Percentiles rank a stretch among this genome's conserved stretches.
These are phyloP conservation scores for Globisporangium perplexum DNA, from an alignment of 352 stramenopile genomes.

Conservation along the genomic window DNA sequence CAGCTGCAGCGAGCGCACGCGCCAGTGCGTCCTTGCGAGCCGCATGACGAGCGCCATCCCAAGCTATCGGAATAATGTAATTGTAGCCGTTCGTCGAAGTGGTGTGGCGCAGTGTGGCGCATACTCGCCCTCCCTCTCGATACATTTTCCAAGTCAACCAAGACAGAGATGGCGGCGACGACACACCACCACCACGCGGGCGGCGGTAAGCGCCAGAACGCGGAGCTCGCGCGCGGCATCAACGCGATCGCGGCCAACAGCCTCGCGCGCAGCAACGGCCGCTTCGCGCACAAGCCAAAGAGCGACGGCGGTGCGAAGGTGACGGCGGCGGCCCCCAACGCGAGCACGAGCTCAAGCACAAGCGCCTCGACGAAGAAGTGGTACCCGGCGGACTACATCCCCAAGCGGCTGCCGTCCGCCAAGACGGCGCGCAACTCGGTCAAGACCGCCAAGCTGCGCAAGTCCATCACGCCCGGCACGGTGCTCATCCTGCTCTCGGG, in stretches of 20 bases:
- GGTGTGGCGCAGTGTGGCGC: background rate
- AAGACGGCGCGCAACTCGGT: constrained; percentile 75
- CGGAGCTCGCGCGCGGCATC: constrained; percentile 69
- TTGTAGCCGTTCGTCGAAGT: background rate
- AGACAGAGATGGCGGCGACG: background rate
- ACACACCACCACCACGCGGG: background rate
- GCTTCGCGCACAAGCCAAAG: constrained; percentile 54
- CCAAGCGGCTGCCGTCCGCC: constrained; percentile 60
- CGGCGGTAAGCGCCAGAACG: constrained; percentile 32
- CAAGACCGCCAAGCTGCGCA: constrained; percentile 93
- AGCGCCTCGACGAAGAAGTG: constrained; percentile 51
- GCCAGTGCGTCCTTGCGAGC: background rate
- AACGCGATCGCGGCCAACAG: constrained; percentile 73
- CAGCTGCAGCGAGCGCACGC: background rate
- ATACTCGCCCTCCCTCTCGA: background rate
- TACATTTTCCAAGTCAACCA: background rate
- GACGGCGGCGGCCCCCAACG: constrained; percentile 9
- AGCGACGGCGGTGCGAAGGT: constrained; percentile 47
- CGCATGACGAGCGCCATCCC: background rate
- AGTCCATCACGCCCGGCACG: constrained; percentile 95
- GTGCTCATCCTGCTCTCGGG: constrained; percentile 98
- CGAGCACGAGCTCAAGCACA: no score
- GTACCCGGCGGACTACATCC: constrained; percentile 77
- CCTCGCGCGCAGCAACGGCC: constrained; percentile 54
- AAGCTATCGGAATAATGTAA: background rate